A percentile compares a stretch with the other conserved stretches of the same genome.
Conservation (phyloP, 1,284 basidiomycete genomes). For the Mycena sp. region DNA sequence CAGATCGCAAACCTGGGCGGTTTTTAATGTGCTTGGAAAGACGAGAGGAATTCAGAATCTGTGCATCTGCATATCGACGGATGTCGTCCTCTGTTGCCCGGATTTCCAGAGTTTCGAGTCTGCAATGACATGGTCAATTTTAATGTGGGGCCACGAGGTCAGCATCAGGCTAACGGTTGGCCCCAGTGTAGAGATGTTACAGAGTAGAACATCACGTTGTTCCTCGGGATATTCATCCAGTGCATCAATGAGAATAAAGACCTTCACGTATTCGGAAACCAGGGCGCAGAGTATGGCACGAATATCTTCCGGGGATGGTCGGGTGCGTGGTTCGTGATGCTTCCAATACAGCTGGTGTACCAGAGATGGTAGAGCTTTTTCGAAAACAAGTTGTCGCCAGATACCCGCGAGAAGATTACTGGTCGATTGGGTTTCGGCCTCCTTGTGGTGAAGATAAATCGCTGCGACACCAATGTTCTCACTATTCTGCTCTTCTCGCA, state of each 20-base stretch:
- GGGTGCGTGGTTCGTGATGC: neutral
- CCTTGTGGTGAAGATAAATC: slow-evolving; percentile 11
- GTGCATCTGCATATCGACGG: neutral
- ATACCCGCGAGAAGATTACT: slow-evolving; percentile 1
- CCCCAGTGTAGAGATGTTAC: neutral
- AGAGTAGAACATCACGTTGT: neutral
- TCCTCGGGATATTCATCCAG: slow-evolving; percentile 16
- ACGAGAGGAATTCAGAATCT: neutral
- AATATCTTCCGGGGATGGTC: no score
- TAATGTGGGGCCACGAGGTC: neutral
- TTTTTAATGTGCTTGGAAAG: neutral
- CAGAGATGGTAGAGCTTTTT: neutral
- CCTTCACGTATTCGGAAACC: neutral
- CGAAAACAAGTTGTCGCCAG: neutral
- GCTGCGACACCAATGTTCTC: neutral
- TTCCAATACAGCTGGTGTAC: neutral
- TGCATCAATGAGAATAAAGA: slow-evolving; percentile 24
- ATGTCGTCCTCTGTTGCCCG: slow-evolving; percentile 10
- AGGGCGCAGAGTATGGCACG: neutral
- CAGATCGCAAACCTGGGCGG: neutral
- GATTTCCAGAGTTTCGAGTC: slow-evolving; percentile 4
- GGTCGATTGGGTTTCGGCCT: neutral
- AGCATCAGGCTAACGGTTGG: neutral
- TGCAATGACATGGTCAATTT: neutral
- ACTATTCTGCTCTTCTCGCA: neutral